Conservation (phyloP, 768 basidiomycete species). For the Trametes gibbosa region DNA sequence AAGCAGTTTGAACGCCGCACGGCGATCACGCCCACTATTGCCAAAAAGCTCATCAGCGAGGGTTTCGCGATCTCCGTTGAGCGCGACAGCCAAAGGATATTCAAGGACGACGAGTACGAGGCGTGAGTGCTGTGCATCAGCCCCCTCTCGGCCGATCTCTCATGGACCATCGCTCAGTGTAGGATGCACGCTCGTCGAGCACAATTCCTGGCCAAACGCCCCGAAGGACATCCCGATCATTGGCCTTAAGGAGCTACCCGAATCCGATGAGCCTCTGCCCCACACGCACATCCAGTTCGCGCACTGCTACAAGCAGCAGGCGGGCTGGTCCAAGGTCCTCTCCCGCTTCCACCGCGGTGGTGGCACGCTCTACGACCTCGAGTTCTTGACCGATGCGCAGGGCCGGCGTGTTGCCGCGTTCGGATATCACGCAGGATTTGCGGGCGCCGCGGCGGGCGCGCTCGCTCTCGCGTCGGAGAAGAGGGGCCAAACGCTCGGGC, state of each 20-base stretch:
- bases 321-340: slow-evolving; percentile 86
- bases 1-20: slow-evolving; percentile 93
- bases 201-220: slow-evolving; percentile 87
- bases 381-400: slow-evolving; percentile 82
- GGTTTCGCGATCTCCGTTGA: slow-evolving; percentile 93
- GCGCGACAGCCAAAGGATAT: slow-evolving; percentile 91
- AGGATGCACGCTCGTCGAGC: slow-evolving; percentile 82
- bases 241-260: slow-evolving; percentile 94
- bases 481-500: slow-evolving; percentile 58
- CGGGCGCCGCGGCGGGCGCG: slow-evolving; percentile 92
- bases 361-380: slow-evolving; percentile 90
- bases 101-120: slow-evolving; percentile 90
- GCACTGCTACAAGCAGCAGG: slow-evolving; percentile 96
- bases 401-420: slow-evolving; percentile 96
- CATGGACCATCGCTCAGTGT: slow-evolving; percentile 48
- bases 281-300: slow-evolving; percentile 99
- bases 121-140: slow-evolving; percentile 52
- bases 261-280: slow-evolving; percentile 74
- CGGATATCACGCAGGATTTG: slow-evolving; percentile 97
- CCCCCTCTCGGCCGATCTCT: not conserved
- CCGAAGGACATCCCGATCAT: slow-evolving; percentile 77
- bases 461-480: slow-evolving; percentile 73
- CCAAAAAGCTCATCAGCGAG: slow-evolving; percentile 82
- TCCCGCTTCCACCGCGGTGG: slow-evolving; percentile 80
- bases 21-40: slow-evolving; percentile 88